Percentiles rank a stretch among this genome's conserved stretches.
Conservation (phyloP, 2,329 filamentous ascomycete species). For the Hypoxylon sp. region DNA sequence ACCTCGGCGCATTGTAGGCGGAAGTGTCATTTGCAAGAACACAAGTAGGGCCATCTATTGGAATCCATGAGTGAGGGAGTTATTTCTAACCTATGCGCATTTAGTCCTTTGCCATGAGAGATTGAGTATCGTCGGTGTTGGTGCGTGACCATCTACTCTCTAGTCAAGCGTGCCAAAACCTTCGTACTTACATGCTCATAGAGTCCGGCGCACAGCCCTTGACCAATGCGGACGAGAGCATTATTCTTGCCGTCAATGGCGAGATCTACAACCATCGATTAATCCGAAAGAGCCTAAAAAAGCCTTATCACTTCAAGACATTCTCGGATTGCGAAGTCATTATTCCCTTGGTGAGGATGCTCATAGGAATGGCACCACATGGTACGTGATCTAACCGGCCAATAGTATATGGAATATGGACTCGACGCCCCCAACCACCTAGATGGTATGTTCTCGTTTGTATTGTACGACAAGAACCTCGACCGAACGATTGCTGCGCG, state of each 20-base stretch:
- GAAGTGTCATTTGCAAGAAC: constrained; percentile 89
- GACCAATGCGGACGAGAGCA: constrained; percentile 88
- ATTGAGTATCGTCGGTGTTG: constrained; percentile 96
- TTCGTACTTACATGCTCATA: constrained; percentile 57
- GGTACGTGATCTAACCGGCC: constrained; percentile 26
- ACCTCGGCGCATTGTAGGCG: constrained; percentile 69
- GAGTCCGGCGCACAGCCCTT: constrained; percentile 97
- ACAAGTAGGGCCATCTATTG: constrained; percentile 79
- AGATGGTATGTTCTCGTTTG: constrained; percentile 99
- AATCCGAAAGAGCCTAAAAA: constrained; percentile 88
- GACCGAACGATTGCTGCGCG: constrained; percentile 94
- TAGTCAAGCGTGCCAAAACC: constrained; percentile 19
- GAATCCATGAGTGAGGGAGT: background rate
- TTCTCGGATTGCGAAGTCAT: constrained; percentile 99
- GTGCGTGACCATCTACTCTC: constrained; percentile 66
- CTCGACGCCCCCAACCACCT: constrained; percentile 93
- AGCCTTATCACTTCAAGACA: constrained; percentile 96
- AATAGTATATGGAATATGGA: constrained; percentile 90
- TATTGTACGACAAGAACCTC: constrained; percentile 95
- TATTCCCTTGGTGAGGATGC: constrained; percentile 84
- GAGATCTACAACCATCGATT: constrained; percentile 99
- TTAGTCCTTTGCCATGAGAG: constrained; percentile 96
- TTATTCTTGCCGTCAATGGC: constrained; percentile 97
- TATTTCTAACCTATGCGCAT: constrained; percentile 52
- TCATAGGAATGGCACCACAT: background rate